Evolutionary conservation across 768 basidiomycete genomes (phyloP).

Genomic region (Ramaria rubella): DNA sequence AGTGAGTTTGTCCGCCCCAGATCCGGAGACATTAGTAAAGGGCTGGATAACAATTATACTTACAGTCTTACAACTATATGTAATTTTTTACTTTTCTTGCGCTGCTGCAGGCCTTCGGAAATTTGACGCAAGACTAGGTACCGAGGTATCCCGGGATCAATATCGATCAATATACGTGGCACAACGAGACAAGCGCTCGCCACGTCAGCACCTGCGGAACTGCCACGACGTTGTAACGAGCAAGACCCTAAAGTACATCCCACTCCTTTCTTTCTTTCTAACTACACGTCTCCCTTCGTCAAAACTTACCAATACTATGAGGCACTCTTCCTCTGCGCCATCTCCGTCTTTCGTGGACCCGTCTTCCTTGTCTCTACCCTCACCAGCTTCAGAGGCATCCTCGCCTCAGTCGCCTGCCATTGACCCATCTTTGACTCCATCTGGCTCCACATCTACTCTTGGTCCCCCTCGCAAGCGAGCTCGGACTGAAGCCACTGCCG

Average conservation of each 20-base stretch:
- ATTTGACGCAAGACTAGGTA: too few relatives aligned
- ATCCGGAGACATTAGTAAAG: too few relatives aligned
- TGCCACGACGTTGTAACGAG: slow-evolving; percentile 8
- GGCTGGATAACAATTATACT: too few relatives aligned
- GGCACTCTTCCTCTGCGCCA: background rate
- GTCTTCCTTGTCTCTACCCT: slow-evolving; percentile 33
- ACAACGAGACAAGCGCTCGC: too few relatives aligned
- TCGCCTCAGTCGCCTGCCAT: slow-evolving; percentile 19
- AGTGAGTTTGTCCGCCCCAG: too few relatives aligned
- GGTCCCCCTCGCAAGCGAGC: slow-evolving; percentile 69
- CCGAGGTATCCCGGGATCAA: too few relatives aligned
- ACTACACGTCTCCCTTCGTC: background rate
- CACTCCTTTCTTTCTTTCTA: background rate
- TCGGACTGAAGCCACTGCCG: slow-evolving; percentile 54
- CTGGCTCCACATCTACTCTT: slow-evolving; percentile 11
- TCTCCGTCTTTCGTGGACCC: slow-evolving; percentile 30
- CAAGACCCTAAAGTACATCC: background rate
- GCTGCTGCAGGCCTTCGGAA: too few relatives aligned
- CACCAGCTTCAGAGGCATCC: slow-evolving; percentile 27
- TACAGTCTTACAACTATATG: too few relatives aligned
- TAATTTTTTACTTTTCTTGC: too few relatives aligned
- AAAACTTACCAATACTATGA: background rate
- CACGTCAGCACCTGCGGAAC: slow-evolving; percentile 2
- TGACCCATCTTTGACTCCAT: slow-evolving; percentile 8
- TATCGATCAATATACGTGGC: too few relatives aligned